These are phyloP conservation scores for Triticum urartu DNA, from an alignment of 176 grass and related monocot genomes.

Conservation along the genomic window DNA sequence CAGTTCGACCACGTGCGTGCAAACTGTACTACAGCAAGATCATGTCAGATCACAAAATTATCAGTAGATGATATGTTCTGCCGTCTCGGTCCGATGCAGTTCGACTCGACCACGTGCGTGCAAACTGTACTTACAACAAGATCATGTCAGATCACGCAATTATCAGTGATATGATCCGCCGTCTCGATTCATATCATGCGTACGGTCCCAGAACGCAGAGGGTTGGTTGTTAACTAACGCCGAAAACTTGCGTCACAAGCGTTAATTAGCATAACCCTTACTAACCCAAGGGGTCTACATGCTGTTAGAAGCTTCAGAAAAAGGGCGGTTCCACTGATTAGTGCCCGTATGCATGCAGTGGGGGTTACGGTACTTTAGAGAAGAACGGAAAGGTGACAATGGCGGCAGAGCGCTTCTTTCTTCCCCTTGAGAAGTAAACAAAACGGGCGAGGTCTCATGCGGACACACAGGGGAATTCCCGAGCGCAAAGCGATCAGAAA, in stretches of 20 bases:
- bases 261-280: neutral
- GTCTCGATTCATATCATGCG: neutral
- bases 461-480: too few species aligned
- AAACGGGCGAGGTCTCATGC: too few species aligned
- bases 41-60: neutral
- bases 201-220: neutral
- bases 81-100: neutral
- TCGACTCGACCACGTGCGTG: too few species aligned
- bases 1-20: neutral
- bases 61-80: neutral
- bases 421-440: too few species aligned
- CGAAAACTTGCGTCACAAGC: constrained; percentile 34
- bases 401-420: too few species aligned
- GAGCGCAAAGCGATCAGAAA: neutral
- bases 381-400: neutral
- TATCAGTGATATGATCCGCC: too few species aligned
- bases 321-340: neutral
- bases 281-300: neutral
- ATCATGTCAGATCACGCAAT: too few species aligned
- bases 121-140: too few species aligned
- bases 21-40: neutral
- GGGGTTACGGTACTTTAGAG: constrained; percentile 16
- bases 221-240: neutral
- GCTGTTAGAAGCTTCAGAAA: neutral
- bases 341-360: neutral